Evolutionary conservation across 129 eudicot species (phyloP), one percentile per base, ranked within the genome.

Genomic region (Kitagawia praeruptora): DNA sequence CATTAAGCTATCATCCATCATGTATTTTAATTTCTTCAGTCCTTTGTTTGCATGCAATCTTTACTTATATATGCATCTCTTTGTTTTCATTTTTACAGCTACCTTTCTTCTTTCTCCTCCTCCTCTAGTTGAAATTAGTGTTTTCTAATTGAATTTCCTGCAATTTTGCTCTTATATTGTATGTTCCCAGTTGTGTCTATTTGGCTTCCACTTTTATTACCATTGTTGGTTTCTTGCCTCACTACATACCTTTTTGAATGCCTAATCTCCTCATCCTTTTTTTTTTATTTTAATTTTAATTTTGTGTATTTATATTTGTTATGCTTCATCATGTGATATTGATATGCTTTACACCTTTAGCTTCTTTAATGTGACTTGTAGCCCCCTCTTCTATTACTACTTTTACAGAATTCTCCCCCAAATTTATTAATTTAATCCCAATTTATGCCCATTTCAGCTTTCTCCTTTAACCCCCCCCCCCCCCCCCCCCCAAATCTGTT

Each of bases 291-390:
- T 42, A 21, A 41, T 69, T 69, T 15, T 6, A 37, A 69, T 69
- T 69, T 69, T 64, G 40, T 16, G 25, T 40, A 8, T 69, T 5
- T 6, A 38, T 28, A 5, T 70, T 6, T 71, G 48, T 38, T 6
- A 42, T 41, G 28, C 7, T 74, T 45, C 38, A 44, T 74, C 77
- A 75, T 75, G 61, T 75, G 61, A 12, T 27, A 21, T 25, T 46
- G 19, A 42, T 45, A 31, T 75, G 75, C 75, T 78, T 78, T 66
- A 78, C 31, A 78, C 75, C 75, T 78, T 78, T 78, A 78, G 34
- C 66, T 66, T 64, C 75, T 78, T 66, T 78, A 66, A 7, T 19
- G 81, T 63, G 45, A 45, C 64, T 45, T 46, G 56, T 75, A 48
- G 77, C 63, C 77, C 69, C 66, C 2, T 74, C 75, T 16, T 66